Percentiles rank a stretch among this genome's conserved stretches.
Conservation (phyloP, 257 asterid species). For the Mitragyna speciosa region DNA sequence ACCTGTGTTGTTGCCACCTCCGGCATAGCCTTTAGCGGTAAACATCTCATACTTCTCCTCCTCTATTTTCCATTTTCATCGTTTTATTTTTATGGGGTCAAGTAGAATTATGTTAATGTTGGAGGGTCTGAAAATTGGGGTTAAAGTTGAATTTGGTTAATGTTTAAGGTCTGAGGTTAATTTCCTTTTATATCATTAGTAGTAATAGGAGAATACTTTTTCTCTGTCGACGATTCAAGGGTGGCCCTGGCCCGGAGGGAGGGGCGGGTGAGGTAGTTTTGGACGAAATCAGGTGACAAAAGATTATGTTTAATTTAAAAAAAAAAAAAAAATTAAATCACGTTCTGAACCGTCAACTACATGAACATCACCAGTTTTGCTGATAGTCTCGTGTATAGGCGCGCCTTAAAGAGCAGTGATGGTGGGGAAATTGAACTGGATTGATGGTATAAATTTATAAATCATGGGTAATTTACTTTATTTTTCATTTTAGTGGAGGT, state of each 20-base stretch:
- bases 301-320: no score
- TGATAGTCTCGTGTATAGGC: background rate
- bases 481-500: background rate
- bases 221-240: background rate
- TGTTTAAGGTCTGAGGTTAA: background rate
- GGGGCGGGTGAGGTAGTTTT: no score
- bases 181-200: background rate
- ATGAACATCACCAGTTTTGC: background rate
- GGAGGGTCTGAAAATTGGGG: slow-evolving; percentile 3
- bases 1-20: slow-evolving; percentile 93
- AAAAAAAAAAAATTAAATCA: no score
- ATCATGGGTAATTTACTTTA: background rate
- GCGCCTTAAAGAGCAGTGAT: no score
- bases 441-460: background rate
- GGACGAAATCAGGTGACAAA: no score
- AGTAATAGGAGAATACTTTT: no score
- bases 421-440: background rate
- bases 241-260: background rate
- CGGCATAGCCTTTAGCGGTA: slow-evolving; percentile 98
- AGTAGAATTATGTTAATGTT: background rate
- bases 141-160: background rate
- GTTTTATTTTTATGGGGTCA: background rate
- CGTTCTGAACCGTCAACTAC: no score
- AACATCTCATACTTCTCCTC: background rate
- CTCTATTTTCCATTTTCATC: background rate